Evolutionary conservation across 495 filamentous ascomycete genomes (phyloP).

Genomic region (Aspergillus coremiiformis): DNA sequence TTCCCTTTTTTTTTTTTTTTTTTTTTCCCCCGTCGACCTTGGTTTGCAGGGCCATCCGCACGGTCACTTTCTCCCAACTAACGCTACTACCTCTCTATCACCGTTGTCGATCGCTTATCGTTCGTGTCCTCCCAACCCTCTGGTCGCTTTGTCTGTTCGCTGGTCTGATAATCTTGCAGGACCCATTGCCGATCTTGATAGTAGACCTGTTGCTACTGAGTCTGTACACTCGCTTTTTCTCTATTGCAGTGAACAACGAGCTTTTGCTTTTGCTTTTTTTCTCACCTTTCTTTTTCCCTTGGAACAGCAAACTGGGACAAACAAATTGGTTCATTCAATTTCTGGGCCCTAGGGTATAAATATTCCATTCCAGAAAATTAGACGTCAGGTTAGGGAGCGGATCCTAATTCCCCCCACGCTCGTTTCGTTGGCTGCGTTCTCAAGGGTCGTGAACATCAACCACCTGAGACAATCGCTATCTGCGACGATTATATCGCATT

Average conservation of each 20-base stretch:
- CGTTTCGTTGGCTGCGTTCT: conserved; percentile 5
- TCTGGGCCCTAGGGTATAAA: neutral
- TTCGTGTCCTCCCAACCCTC: neutral
- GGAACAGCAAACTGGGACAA: neutral
- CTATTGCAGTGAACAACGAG: neutral
- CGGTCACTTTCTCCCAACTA: neutral
- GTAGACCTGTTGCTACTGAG: neutral
- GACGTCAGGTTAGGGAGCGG: conserved; percentile 4
- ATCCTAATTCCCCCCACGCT: neutral
- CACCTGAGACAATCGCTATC: conserved; percentile 10
- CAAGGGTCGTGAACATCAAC: neutral
- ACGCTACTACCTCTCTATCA: neutral
- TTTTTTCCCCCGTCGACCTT: neutral
- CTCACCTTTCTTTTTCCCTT: no score
- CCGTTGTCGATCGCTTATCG: neutral
- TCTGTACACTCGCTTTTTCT: neutral
- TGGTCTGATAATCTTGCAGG: neutral
- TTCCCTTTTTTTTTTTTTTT: neutral
- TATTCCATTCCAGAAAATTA: neutral
- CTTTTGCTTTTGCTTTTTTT: neutral
- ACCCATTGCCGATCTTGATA: neutral
- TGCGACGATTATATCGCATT: conserved; percentile 13
- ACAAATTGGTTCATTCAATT: neutral
- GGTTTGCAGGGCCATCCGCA: neutral
- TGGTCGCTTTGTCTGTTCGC: neutral